phyloP scores from a whole-genome alignment of 805 yeast species.

The Candida yuanshanica region DNA sequence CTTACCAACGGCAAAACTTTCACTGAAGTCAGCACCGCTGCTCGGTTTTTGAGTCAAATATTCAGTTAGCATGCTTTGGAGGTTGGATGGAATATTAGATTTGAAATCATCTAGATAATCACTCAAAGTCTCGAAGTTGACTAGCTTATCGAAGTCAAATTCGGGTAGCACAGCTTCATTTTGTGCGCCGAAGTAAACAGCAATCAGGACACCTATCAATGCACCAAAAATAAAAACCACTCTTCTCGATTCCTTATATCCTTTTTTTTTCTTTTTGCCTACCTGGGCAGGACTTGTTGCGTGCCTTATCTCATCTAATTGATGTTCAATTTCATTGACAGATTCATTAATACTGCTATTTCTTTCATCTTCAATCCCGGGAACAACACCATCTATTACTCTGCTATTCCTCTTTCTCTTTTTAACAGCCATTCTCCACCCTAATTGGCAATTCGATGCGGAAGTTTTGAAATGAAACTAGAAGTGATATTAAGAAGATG shows the following conservation, averaged over 20 bases:
- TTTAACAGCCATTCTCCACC: not conserved
- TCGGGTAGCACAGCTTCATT: conserved; percentile 29
- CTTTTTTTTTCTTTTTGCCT: conserved; percentile 1
- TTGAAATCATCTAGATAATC: conserved; percentile 68
- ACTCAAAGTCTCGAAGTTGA: conserved; percentile 42
- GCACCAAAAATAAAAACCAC: conserved; percentile 68
- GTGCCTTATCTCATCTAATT: conserved; percentile 11
- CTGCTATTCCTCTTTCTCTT: not conserved
- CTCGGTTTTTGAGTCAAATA: conserved; percentile 26
- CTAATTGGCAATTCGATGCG: not conserved
- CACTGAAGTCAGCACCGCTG: conserved; percentile 47
- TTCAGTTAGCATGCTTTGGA: conserved; percentile 48
- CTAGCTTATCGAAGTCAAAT: conserved; percentile 17
- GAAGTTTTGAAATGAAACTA: too few species aligned
- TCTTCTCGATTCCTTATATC: conserved; percentile 45
- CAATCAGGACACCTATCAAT: conserved; percentile 57
- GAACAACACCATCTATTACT: not conserved
- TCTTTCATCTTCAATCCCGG: not conserved
- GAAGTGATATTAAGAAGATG: too few species aligned
- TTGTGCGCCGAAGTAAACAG: conserved; percentile 53
- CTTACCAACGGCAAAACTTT: conserved; percentile 85
- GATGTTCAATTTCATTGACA: conserved; percentile 15
- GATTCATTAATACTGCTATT: conserved; percentile 10
- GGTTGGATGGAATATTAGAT: conserved; percentile 52
- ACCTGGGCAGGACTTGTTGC: conserved; percentile 1